phyloP scores from a whole-genome alignment of 164 flowering plant species.

The Kingdonia uniflora region DNA sequence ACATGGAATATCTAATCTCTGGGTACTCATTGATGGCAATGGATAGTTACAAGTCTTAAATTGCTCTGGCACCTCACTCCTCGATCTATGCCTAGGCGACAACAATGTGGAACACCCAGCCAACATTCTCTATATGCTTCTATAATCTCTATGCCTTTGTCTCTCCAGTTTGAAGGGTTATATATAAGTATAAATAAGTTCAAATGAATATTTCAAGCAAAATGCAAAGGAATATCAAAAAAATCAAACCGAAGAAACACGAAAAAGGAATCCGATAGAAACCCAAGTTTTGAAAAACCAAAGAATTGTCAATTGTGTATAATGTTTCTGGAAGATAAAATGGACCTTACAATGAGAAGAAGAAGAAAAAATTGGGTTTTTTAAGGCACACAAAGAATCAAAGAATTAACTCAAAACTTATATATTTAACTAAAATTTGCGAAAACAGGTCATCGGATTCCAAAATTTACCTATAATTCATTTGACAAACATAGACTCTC shows the following conservation, averaged over 20 bases:
- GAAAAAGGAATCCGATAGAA: constrained; percentile 13
- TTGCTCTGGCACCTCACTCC: constrained; percentile 66
- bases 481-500: constrained; percentile 14
- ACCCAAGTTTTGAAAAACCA: constrained; percentile 1
- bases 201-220: too few species aligned
- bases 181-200: too few species aligned
- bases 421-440: constrained; percentile 12
- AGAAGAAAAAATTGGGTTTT: too few species aligned
- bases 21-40: constrained; percentile 81
- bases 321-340: too few species aligned
- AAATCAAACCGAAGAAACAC: too few species aligned
- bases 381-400: constrained; percentile 37
- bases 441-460: constrained; percentile 43
- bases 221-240: too few species aligned
- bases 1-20: constrained; percentile 79
- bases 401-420: constrained; percentile 38
- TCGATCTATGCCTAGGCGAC: constrained; percentile 91
- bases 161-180: too few species aligned
- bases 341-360: too few species aligned
- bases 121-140: constrained; percentile 69
- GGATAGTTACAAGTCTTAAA: constrained; percentile 72
- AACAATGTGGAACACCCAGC: constrained; percentile 88
- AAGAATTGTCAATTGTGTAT: too few species aligned
- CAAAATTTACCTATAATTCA: constrained; percentile 28
- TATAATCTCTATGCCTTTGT: constrained; percentile 4